Conservation (phyloP, 352 stramenopile species). For the Phytophthora macrochlamydospora region DNA sequence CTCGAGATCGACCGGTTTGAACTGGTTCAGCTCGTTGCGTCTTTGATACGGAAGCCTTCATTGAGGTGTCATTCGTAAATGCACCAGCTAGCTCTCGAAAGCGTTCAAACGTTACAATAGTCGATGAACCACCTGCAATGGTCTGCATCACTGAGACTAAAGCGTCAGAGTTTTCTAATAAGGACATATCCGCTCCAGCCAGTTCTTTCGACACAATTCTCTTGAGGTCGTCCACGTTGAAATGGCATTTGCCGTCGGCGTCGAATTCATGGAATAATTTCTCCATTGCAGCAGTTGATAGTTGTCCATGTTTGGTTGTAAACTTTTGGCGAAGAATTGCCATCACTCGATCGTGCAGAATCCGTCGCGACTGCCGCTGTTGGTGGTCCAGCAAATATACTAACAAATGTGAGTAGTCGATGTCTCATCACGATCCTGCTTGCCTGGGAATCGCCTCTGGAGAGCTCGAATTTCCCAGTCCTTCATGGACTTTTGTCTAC, state of each 20-base stretch:
- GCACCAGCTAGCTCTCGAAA: conserved; percentile 22
- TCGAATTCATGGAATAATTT: conserved; percentile 43
- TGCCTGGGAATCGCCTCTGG: conserved; percentile 35
- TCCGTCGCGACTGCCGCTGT: conserved; percentile 23
- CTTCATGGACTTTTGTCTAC: conserved; percentile 9
- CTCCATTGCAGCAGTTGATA: conserved; percentile 39
- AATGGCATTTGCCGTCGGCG: conserved; percentile 46
- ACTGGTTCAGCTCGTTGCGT: neutral
- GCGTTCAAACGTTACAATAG: conserved; percentile 25
- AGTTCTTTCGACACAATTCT: conserved; percentile 13
- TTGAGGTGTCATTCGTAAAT: conserved; percentile 1
- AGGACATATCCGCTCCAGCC: neutral
- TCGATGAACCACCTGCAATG: conserved; percentile 5
- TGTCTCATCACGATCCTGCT: neutral
- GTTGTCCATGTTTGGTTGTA: conserved; percentile 1
- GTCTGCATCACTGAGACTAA: conserved; percentile 18
- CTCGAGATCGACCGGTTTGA: neutral
- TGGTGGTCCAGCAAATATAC: conserved; percentile 56
- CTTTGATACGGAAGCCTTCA: neutral
- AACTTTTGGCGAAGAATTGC: conserved; percentile 28
- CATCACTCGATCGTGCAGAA: conserved; percentile 30
- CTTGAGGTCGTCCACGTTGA: conserved; percentile 45
- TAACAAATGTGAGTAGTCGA: conserved; percentile 56
- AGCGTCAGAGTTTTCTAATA: conserved; percentile 24
- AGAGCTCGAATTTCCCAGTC: conserved; percentile 55